Evolutionary conservation across 345 rosid species (phyloP).

Genomic region (Ceriops decandra): DNA sequence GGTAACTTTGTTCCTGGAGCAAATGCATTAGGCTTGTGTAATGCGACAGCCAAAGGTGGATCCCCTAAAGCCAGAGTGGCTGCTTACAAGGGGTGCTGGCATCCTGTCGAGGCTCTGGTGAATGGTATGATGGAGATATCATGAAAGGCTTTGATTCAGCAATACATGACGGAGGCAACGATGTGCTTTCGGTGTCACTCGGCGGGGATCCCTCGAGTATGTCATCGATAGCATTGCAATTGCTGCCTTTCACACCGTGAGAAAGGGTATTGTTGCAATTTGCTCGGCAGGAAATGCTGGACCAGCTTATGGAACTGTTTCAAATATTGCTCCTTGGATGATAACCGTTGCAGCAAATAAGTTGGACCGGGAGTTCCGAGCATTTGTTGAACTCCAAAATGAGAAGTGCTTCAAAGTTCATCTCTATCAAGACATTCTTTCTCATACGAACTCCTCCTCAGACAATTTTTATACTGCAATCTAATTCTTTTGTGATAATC

Average conservation of each 20-base stretch:
- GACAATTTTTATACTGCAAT: no score
- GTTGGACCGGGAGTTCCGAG: conserved; percentile 44
- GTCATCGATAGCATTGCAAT: conserved; percentile 25
- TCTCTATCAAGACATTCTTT: background rate
- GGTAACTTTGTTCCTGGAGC: conserved; percentile 53
- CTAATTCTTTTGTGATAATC: background rate
- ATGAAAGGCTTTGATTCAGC: conserved; percentile 53
- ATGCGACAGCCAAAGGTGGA: conserved; percentile 70
- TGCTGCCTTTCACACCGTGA: conserved; percentile 47
- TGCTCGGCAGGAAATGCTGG: conserved; percentile 31
- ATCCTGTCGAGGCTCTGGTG: conserved; percentile 23
- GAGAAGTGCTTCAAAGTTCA: conserved; percentile 17
- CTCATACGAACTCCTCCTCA: no score
- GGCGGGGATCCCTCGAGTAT: conserved; percentile 21
- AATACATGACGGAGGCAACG: conserved; percentile 17
- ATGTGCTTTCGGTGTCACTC: conserved; percentile 38
- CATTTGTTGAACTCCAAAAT: conserved; percentile 21
- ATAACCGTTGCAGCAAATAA: conserved; percentile 46
- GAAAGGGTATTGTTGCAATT: conserved; percentile 25
- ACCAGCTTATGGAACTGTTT: conserved; percentile 31
- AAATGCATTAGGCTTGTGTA: conserved; percentile 38
- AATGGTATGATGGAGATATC: conserved; percentile 47
- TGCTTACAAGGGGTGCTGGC: conserved; percentile 59
- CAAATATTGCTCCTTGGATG: conserved; percentile 50
- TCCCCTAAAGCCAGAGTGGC: conserved; percentile 62